phyloP scores from a whole-genome alignment of 2,329 filamentous ascomycete genomes.

The Diaporthe eres region DNA sequence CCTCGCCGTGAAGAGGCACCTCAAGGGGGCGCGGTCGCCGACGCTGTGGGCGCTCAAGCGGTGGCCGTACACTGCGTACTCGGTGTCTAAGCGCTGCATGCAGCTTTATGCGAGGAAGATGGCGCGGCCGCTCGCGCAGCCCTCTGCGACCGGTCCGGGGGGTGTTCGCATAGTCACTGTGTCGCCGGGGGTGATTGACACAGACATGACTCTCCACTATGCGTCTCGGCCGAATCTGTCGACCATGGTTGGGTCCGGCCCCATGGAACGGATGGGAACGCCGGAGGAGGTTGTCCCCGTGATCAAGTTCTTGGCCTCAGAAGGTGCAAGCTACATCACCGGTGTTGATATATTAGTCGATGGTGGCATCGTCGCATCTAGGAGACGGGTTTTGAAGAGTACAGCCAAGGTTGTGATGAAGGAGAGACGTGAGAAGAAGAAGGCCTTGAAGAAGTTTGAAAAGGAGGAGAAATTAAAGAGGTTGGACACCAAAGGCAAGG shows the following conservation, averaged over 20 bases:
- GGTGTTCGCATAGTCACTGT: conserved; percentile 33
- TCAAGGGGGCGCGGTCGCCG: conserved; percentile 14
- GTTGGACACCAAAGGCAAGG: conserved; percentile 7
- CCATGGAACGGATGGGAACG: conserved; percentile 21
- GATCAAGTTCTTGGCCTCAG: conserved; percentile 28
- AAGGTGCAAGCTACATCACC: conserved; percentile 31
- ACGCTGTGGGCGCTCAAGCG: conserved; percentile 34
- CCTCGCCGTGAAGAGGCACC: conserved; percentile 30
- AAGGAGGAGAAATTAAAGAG: conserved; percentile 11
- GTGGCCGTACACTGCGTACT: conserved; percentile 27
- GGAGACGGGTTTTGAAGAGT: conserved; percentile 1
- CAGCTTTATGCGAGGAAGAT: conserved; percentile 33
- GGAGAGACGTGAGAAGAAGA: conserved; percentile 20
- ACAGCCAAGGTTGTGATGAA: conserved; percentile 17
- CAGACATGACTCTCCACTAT: conserved; percentile 19
- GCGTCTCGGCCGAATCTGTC: not conserved
- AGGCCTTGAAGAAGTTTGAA: conserved; percentile 3
- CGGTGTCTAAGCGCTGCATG: conserved; percentile 31
- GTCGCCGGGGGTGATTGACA: conserved; percentile 25
- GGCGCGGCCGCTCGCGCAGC: conserved; percentile 20
- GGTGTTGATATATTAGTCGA: conserved; percentile 29
- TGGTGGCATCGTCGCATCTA: conserved; percentile 24
- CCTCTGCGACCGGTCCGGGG: not conserved
- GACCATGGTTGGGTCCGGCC: not conserved
- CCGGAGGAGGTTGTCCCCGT: conserved; percentile 33